Conservation (phyloP, 345 rosid species). For the Rhodamnia rubescens region DNA sequence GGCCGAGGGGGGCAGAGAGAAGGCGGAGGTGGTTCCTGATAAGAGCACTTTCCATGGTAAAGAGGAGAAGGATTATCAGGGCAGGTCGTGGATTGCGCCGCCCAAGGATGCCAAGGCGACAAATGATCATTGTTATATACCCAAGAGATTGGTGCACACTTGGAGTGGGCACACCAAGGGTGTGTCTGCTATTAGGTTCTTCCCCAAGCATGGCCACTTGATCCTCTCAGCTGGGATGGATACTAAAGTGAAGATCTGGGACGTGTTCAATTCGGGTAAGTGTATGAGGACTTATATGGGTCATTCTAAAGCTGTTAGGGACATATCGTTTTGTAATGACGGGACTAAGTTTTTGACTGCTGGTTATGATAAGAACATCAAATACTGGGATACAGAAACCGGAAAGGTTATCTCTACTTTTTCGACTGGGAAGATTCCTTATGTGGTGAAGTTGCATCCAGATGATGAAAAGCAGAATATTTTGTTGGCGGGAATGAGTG, state of each 20-base stretch:
- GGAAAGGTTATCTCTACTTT: constrained; percentile 92
- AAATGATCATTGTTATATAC: constrained; percentile 86
- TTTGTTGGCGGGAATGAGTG: constrained; percentile 96
- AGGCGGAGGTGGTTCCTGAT: constrained; percentile 72
- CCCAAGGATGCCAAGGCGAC: constrained; percentile 91
- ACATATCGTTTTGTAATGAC: constrained; percentile 89
- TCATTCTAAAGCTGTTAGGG: constrained; percentile 87
- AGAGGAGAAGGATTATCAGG: constrained; percentile 93
- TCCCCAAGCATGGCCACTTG: constrained; percentile 94
- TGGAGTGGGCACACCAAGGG: constrained; percentile 92
- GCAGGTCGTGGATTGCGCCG: constrained; percentile 89
- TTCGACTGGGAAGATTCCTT: constrained; percentile 87
- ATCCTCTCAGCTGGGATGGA: constrained; percentile 99
- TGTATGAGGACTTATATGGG: constrained; percentile 99
- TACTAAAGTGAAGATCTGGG: constrained; percentile 96
- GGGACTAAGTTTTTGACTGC: constrained; percentile 90
- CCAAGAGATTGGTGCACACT: constrained; percentile 71
- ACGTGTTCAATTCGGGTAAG: constrained; percentile 90
- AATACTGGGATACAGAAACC: constrained; percentile 96
- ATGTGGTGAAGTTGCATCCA: constrained; percentile 86
- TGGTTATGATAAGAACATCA: constrained; percentile 90
- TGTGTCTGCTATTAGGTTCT: constrained; percentile 79
- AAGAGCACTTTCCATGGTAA: constrained; percentile 94
- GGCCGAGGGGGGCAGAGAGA: constrained; percentile 30
- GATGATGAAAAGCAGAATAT: constrained; percentile 94